phyloP scores from a whole-genome alignment of 176 grass and related monocot species.

The Leersia perrieri region DNA sequence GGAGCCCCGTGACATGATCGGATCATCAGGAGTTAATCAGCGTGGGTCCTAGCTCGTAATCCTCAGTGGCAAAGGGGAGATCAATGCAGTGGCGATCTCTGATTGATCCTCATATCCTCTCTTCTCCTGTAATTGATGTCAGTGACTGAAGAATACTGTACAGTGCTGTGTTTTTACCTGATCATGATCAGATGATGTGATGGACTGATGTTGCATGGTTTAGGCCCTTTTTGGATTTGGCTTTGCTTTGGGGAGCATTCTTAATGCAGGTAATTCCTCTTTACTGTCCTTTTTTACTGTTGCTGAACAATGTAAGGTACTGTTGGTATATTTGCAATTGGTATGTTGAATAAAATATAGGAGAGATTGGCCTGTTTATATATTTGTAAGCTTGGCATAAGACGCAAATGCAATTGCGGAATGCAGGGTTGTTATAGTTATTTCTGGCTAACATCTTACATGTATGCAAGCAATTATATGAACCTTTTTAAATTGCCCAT shows the following conservation, averaged over 20 bases:
- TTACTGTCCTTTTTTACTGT: background rate
- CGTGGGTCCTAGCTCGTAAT: too few relatives aligned
- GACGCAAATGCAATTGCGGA: background rate
- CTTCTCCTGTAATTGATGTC: background rate
- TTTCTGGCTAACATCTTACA: background rate
- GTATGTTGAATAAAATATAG: too few relatives aligned
- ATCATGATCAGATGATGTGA: background rate
- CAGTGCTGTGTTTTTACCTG: background rate
- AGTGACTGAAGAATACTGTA: background rate
- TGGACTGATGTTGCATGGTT: background rate
- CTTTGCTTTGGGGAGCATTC: constrained; percentile 10
- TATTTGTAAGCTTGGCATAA: background rate
- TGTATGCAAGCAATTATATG: background rate
- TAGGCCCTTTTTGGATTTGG: background rate
- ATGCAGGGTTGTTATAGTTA: background rate
- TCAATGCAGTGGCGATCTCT: background rate
- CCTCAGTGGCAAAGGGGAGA: background rate
- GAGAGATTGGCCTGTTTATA: background rate
- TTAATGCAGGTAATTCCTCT: background rate
- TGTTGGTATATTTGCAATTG: too few relatives aligned
- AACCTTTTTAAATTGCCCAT: background rate
- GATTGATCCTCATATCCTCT: background rate
- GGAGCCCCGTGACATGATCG: background rate
- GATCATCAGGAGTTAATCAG: background rate
- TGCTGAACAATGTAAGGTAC: background rate